phyloP scores from a whole-genome alignment of 306 rosid species.

The Phaseolus lunatus region DNA sequence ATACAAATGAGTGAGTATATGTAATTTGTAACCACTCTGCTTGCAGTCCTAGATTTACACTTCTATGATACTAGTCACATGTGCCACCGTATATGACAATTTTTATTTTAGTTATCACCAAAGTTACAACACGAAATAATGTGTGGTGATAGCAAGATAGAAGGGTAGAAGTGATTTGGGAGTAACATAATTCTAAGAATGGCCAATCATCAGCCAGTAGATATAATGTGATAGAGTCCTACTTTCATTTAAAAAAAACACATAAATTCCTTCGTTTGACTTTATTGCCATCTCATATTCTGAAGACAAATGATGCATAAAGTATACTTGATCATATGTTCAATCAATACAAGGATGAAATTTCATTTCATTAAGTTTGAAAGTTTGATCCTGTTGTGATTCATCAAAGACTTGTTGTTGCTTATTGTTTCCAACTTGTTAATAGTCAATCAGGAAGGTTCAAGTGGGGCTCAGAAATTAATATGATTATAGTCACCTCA shows the following conservation, averaged over 20 bases:
- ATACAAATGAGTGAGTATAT: neutral
- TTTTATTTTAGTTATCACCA: neutral
- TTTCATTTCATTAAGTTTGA: slow-evolving; percentile 23
- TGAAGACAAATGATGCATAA: slow-evolving; percentile 6
- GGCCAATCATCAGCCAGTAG: slow-evolving; percentile 1
- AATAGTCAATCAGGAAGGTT: slow-evolving; percentile 15
- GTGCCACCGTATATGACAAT: neutral
- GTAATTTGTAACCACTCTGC: neutral
- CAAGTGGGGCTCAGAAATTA: slow-evolving; percentile 31
- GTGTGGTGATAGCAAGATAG: neutral
- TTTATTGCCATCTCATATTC: neutral
- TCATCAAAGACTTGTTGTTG: neutral
- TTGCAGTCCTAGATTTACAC: slow-evolving; percentile 23
- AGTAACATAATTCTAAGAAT: neutral
- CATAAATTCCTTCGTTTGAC: slow-evolving; percentile 16
- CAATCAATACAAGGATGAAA: slow-evolving; percentile 12
- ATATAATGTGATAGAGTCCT: neutral
- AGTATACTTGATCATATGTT: neutral
- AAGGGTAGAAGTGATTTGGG: neutral
- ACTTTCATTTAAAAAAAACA: neutral
- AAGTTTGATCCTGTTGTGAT: slow-evolving; percentile 19
- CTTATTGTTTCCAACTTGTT: neutral
- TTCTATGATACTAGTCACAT: slow-evolving; percentile 18
- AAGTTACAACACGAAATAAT: neutral
- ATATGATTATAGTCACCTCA: neutral